These are phyloP conservation scores for Guyanaporus albipodus DNA, from an alignment of 768 basidiomycete genomes.

Conservation along the genomic window DNA sequence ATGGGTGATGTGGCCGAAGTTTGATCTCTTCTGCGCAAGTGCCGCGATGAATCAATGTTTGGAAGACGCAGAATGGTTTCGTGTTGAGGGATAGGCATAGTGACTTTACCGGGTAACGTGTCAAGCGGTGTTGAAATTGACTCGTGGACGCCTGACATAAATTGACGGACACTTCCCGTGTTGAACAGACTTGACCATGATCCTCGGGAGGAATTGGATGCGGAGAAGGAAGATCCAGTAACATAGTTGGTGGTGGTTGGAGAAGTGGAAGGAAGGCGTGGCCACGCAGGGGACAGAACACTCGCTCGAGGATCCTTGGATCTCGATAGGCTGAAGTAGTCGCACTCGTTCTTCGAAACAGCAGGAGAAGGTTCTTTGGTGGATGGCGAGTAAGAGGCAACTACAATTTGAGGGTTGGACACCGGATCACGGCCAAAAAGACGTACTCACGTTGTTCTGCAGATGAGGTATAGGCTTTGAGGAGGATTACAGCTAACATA, in stretches of 20 bases:
- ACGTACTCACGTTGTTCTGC: slow-evolving; percentile 14
- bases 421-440: neutral
- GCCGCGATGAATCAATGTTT: slow-evolving; percentile 28
- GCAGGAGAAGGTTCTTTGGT: slow-evolving; percentile 15
- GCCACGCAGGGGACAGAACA: slow-evolving; percentile 50
- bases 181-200: slow-evolving; percentile 83
- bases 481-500: slow-evolving; percentile 65
- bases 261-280: slow-evolving; percentile 43
- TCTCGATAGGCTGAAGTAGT: slow-evolving; percentile 54
- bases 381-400: slow-evolving; percentile 12
- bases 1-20: slow-evolving; percentile 29
- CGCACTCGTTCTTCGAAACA: slow-evolving; percentile 34
- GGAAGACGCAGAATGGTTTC: slow-evolving; percentile 19
- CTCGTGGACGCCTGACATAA: slow-evolving; percentile 61
- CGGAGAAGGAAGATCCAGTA: slow-evolving; percentile 38
- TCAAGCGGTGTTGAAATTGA: slow-evolving; percentile 40
- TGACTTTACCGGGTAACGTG: slow-evolving; percentile 17
- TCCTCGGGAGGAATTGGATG: slow-evolving; percentile 63
- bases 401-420: neutral
- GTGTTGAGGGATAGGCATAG: slow-evolving; percentile 24
- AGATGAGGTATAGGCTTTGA: slow-evolving; percentile 39
- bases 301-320: slow-evolving; percentile 37
- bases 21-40: slow-evolving; percentile 27
- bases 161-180: slow-evolving; percentile 60
- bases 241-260: slow-evolving; percentile 38